Evolutionary conservation across 306 rosid genomes (phyloP), one percentile per base, ranked within the genome.

Genomic region (Sechiopsis laciniata): DNA sequence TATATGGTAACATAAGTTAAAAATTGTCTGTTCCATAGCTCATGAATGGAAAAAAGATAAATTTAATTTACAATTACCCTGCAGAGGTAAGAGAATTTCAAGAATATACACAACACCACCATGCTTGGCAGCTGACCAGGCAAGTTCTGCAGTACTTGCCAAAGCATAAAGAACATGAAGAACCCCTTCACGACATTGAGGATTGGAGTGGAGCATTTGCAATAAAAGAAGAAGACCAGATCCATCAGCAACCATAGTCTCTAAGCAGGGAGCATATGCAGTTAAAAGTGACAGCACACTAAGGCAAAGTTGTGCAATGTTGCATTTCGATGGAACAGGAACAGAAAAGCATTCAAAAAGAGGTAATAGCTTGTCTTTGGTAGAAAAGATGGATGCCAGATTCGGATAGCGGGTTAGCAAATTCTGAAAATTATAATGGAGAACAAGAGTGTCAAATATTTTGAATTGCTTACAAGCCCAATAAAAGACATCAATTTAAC

Each of bases 71-170:
- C 63, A 29, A 51, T 73, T 88, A 94, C 99, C 99, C 76, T 84
- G 96, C 87, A 87, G 81, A 71, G 99, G 99, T 85, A 94, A 85
- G 60, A 94, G 96, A 83, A 94, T 82, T 83, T 89, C 90, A 77
- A 94, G 99, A 84, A 94, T 94, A 81, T 91, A 94, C 60, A 94
- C 95, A 32, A 94, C 97, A 72, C 99, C 99, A 45, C 99, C 99
- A 52, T 91, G 99, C 88, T 94, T 94, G 87, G 99, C 99, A 83
- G 96, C 97, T 67, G 99, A 96, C 99, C 99, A 94, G 71, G 99
- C 95, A 13, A 94, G 89, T 78, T 94, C 99, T 12, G 88, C 82
- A 20, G 99, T 94, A 84, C 96, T 86, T 82, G 99, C 99, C 89
- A 94, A 77, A 76, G 99, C 92, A 88, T 94, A 91, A 70, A 94